Percentiles rank a stretch among this genome's conserved stretches.
Conservation (phyloP, 2,329 filamentous ascomycete genomes). For the Penicillium expansum region DNA sequence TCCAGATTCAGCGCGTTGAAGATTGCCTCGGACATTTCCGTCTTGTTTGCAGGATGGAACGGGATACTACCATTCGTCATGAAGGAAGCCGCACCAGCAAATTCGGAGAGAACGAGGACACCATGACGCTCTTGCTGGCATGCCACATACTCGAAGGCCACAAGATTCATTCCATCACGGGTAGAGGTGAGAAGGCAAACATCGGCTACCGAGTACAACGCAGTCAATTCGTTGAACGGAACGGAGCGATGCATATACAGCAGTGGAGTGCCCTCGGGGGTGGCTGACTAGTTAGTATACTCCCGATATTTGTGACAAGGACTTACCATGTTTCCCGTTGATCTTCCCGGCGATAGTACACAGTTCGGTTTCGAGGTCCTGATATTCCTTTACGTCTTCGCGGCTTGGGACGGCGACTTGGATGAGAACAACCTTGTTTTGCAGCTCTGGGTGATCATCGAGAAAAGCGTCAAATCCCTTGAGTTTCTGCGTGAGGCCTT, state of each 20-base stretch:
- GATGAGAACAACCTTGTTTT: constrained; percentile 86
- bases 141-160: constrained; percentile 95
- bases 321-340: constrained; percentile 77
- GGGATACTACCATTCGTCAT: constrained; percentile 77
- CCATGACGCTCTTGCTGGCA: constrained; percentile 83
- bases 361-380: constrained; percentile 84
- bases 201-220: constrained; percentile 83
- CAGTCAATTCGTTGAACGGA: constrained; percentile 89
- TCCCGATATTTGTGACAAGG: background rate
- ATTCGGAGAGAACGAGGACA: constrained; percentile 90
- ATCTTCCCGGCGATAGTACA: constrained; percentile 92
- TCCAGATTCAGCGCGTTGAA: constrained; percentile 85
- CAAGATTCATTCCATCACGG: constrained; percentile 94
- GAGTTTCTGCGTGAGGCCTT: constrained; percentile 90
- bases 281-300: constrained; percentile 50
- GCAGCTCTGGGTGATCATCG: constrained; percentile 88
- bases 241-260: constrained; percentile 94
- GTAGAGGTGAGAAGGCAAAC: constrained; percentile 86
- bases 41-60: constrained; percentile 94
- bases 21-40: constrained; percentile 83
- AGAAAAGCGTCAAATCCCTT: constrained; percentile 90
- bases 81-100: constrained; percentile 89
- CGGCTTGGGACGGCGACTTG: constrained; percentile 85
- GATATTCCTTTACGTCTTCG: constrained; percentile 90
- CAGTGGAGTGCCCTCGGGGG: constrained; percentile 92